Evolutionary conservation across 192 early-diverging fungal genomes (phyloP).

Genomic region (Coemansia umbellata): DNA sequence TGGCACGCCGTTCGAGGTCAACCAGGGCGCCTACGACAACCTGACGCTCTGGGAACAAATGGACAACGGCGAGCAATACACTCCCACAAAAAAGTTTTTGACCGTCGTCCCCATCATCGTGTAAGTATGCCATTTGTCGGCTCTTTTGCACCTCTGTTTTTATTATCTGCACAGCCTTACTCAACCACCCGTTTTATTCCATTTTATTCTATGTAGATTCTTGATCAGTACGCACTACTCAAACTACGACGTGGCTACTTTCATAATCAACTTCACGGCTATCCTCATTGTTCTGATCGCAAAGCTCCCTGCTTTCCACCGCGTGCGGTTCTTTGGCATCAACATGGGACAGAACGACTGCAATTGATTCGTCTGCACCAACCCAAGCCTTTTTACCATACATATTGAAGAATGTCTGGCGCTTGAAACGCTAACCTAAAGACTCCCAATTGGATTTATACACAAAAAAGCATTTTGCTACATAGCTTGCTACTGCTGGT

Average conservation of each 20-base stretch:
- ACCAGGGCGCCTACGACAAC: slow-evolving; percentile 89
- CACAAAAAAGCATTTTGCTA: too few relatives aligned
- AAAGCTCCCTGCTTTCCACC: slow-evolving; percentile 87
- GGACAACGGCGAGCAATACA: slow-evolving; percentile 95
- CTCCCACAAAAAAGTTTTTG: slow-evolving; percentile 96
- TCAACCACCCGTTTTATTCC: background rate
- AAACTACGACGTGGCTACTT: slow-evolving; percentile 88
- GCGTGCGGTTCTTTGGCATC: slow-evolving; percentile 93
- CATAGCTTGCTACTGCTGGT: background rate
- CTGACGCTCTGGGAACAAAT: slow-evolving; percentile 99
- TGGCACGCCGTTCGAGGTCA: slow-evolving; percentile 92
- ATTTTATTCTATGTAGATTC: slow-evolving; percentile 58
- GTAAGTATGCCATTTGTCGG: slow-evolving; percentile 64
- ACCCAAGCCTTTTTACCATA: too few relatives aligned
- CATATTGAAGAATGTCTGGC: too few relatives aligned
- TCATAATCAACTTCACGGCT: slow-evolving; percentile 85
- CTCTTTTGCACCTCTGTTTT: background rate
- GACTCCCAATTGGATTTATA: too few relatives aligned
- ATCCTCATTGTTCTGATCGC: slow-evolving; percentile 82
- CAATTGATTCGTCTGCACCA: slow-evolving; percentile 11
- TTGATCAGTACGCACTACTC: slow-evolving; percentile 94
- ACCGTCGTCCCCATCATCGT: slow-evolving; percentile 90
- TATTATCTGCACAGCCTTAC: background rate
- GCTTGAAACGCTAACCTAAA: too few relatives aligned
- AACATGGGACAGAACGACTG: slow-evolving; percentile 60